These are phyloP conservation scores for Phyllosticta paracitricarpa DNA, from an alignment of 2,329 filamentous ascomycete species.

Conservation along the genomic window DNA sequence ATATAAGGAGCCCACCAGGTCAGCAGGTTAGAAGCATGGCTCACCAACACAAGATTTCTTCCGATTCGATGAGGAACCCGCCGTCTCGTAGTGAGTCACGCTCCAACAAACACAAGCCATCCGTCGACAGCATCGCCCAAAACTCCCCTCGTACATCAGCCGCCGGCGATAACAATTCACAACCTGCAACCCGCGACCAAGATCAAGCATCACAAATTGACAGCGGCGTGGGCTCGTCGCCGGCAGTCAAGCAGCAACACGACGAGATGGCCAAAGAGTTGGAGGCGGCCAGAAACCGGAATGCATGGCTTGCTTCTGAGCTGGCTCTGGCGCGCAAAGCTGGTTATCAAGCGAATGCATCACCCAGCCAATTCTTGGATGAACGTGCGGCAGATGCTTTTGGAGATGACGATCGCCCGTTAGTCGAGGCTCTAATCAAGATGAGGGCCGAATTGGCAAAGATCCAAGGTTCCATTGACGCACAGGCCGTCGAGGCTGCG, in stretches of 20 bases:
- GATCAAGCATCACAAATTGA: constrained; percentile 41
- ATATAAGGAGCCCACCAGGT: not conserved
- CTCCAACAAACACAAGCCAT: constrained; percentile 21
- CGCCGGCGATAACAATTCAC: constrained; percentile 18
- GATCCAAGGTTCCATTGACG: constrained; percentile 81
- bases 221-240: constrained; percentile 51
- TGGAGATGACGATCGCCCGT: constrained; percentile 80
- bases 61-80: not conserved
- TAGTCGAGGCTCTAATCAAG: constrained; percentile 83
- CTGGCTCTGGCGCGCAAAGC: constrained; percentile 83
- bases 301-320: constrained; percentile 96
- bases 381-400: constrained; percentile 68
- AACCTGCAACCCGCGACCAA: constrained; percentile 20
- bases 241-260: constrained; percentile 52
- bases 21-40: not conserved
- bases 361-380: constrained; percentile 64
- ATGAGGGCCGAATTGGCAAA: constrained; percentile 86
- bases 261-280: constrained; percentile 77
- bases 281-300: constrained; percentile 72
- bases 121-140: constrained; percentile 17
- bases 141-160: not conserved
- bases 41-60: not conserved
- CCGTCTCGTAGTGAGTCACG: not conserved
- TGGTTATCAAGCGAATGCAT: constrained; percentile 67
- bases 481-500: constrained; percentile 75